Evolutionary conservation across 441 rosid species (phyloP).

Genomic region (Breynia disticha): DNA sequence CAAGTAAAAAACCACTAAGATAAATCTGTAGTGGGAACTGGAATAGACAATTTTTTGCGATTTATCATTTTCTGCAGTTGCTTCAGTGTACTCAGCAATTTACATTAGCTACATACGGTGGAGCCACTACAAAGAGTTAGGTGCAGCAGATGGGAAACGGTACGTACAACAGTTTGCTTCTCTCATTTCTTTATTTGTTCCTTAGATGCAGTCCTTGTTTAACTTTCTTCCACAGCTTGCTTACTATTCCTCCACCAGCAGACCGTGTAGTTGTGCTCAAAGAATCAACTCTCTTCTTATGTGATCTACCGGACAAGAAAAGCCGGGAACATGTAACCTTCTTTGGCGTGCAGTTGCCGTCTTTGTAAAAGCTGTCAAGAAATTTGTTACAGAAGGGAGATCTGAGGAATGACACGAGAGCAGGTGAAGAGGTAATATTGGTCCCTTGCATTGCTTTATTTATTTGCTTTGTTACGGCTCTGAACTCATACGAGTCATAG

Average conservation of each 20-base stretch:
- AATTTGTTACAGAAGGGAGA: slow-evolving; percentile 23
- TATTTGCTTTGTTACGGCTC: slow-evolving; percentile 32
- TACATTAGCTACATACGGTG: too few relatives aligned
- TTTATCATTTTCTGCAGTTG: too few relatives aligned
- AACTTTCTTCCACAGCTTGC: slow-evolving; percentile 37
- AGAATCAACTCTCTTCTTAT: slow-evolving; percentile 1
- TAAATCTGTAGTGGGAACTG: too few relatives aligned
- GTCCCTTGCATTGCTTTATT: slow-evolving; percentile 32
- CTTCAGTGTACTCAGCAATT: too few relatives aligned
- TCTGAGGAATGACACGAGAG: slow-evolving; percentile 13
- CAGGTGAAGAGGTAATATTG: slow-evolving; percentile 17
- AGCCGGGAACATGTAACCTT: slow-evolving; percentile 13
- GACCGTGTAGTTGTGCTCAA: slow-evolving; percentile 1
- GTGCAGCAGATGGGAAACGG: too few relatives aligned
- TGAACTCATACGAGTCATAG: slow-evolving; percentile 37
- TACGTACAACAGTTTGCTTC: too few relatives aligned
- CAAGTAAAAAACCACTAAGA: too few relatives aligned
- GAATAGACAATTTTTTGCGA: too few relatives aligned
- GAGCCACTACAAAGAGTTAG: too few relatives aligned
- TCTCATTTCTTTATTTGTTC: slow-evolving; percentile 3
- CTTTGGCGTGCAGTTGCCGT: slow-evolving; percentile 13
- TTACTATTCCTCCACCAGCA: slow-evolving; percentile 16
- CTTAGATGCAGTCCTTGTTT: slow-evolving; percentile 22
- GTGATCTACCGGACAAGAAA: not conserved
- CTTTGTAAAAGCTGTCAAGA: slow-evolving; percentile 17